phyloP scores from a whole-genome alignment of 352 stramenopile species.

The Elongisporangium senticosum region DNA sequence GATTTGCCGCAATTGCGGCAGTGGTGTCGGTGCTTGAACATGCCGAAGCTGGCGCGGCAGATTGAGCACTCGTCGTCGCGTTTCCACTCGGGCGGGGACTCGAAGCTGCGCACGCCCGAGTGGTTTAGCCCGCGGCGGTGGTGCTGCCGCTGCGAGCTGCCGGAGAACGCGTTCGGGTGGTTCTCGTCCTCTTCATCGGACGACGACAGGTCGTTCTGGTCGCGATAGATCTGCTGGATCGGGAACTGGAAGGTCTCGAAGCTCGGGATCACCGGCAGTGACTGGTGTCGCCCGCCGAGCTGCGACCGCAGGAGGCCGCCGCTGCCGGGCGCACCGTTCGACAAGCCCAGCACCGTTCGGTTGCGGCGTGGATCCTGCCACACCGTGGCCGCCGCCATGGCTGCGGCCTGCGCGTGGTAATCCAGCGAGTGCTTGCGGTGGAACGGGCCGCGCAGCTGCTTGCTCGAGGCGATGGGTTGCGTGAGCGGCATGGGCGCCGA shows the following conservation, averaged over 20 bases:
- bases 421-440: constrained; percentile 40
- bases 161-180: neutral
- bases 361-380: constrained; percentile 10
- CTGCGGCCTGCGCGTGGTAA: constrained; percentile 14
- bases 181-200: constrained; percentile 6
- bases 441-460: constrained; percentile 15
- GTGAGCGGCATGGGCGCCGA: constrained; percentile 24
- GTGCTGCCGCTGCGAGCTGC: neutral
- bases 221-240: constrained; percentile 2
- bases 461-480: constrained; percentile 4
- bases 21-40: constrained; percentile 85
- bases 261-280: constrained; percentile 49
- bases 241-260: constrained; percentile 27
- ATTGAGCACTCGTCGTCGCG: constrained; percentile 75
- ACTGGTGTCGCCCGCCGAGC: constrained; percentile 34
- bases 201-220: neutral
- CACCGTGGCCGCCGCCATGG: constrained; percentile 8
- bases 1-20: constrained; percentile 81
- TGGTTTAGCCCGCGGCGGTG: neutral
- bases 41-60: constrained; percentile 64
- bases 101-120: constrained; percentile 13
- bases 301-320: neutral
- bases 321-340: neutral
- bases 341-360: neutral
- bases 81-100: constrained; percentile 66